Base-by-base conservation (phyloP, 768 basidiomycete genomes). In the Steccherinum ochraceum region DNA sequence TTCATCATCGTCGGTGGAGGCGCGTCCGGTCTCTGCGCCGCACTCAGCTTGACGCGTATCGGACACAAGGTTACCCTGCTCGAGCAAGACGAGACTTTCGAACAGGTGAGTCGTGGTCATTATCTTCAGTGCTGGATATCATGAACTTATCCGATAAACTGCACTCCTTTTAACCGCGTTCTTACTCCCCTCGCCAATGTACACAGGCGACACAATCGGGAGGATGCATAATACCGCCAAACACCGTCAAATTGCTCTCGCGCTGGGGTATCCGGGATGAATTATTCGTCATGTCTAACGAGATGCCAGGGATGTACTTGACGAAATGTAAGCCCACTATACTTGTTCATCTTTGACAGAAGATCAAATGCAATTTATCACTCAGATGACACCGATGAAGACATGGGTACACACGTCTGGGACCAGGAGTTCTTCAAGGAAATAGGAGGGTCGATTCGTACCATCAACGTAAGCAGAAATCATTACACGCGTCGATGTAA, bases 201-300 rank as follows among this genome's bases (percentile, higher is more conserved):
- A n/a, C 5, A 25, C 45, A 46, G 45, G 10, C 21, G 19, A 5
- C 20, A 46, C 23, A 10, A 11, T 46, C 21, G 18, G 47, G 26
- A 7, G 51, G 54, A 18, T 45, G 24, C 46, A 27, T 23, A 25
- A 35, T 81, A 10, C 77, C 80, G 20, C 81, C 83, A 5, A 83
- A 83, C 52, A 74, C 81, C 67, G 76, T 79, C 4, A 73, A 74
- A 50, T 61, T 83, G 2, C 64, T 81, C 18, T 69, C 73, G 45
- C 69, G 75, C 45, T 85, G 83, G 82, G 81, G 79, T 10, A 67
- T 81, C 4, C 71, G 68, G 23, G 69, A 73, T 5, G 54, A 63
- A 3, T 57, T 84, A 27, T 60, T 65, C 2, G 62, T 68, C 16
- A 35, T 35, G 30, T 35, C 30, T 16, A 35, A 7, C 30, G 7